Evolutionary conservation across 2,329 filamentous ascomycete species (phyloP), one percentile per base, ranked within the genome.

Genomic region (Leptosphaerulina australis): DNA sequence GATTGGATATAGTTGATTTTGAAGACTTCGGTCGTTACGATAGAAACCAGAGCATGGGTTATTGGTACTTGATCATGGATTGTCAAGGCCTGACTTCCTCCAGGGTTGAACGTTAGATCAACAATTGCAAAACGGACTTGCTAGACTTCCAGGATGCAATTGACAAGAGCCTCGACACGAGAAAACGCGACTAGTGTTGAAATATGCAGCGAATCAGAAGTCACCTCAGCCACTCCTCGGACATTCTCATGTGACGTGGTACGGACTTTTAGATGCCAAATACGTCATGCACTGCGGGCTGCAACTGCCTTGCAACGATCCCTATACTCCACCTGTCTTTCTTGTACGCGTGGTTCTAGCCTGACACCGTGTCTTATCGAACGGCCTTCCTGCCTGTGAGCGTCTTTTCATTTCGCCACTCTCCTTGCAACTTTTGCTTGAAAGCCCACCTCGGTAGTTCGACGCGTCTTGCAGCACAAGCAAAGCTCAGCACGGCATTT

Each of bases 241-340:
- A 3, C 12, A 26, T 35, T 43, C 59, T 55, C 64, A 65, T 56
- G 58, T 64, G 60, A 63, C 56, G 49, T 56, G 58, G 56, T 43
- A 54, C 50, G 34, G 55, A 56, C 39, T 52, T 33, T 52, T 55
- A 34, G 60, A 52, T 50, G 45, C 41, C 34, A 43, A 10, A 56
- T 66, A 72, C 69, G 69, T 72, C 69, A 72, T 70, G 66, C 63
- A 69, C 56, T 37, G 51, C 56, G 57, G 48, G 48, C 49, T 62
- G 62, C 58, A 58, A 57, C 62, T 71, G 63, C 67, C 64, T 69
- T 66, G 67, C 60, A 58, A 52, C 59, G 60, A 70, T 71, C 64
- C 36, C 56, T 59, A 40, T 44, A 40, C 55, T 49, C 55, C 54
- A 59, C 55, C 38, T 54, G 49, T 57, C 60, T 59, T 45, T 60